Percentiles rank a stretch among this genome's conserved stretches.
These are phyloP conservation scores for Penicillium sp. DNA, from an alignment of 2,329 filamentous ascomycete species.

Conservation along the genomic window DNA sequence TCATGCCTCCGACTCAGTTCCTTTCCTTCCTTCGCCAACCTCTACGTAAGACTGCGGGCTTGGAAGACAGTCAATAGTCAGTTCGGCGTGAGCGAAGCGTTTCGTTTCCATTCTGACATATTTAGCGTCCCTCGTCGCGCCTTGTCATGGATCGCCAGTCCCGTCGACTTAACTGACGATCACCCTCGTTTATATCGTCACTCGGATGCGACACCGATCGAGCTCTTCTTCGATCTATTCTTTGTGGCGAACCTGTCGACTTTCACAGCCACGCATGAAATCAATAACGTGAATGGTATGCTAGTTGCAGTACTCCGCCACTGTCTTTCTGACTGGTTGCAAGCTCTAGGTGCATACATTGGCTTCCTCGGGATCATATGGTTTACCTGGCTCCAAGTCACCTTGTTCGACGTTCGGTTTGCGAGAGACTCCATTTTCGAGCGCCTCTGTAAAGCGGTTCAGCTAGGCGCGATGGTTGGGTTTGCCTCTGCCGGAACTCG, in stretches of 20 bases:
- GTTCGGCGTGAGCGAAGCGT: conserved; percentile 10
- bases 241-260: conserved; percentile 65
- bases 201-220: conserved; percentile 54
- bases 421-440: conserved; percentile 64
- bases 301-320: conserved; percentile 1
- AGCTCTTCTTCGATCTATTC: conserved; percentile 61
- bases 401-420: conserved; percentile 65
- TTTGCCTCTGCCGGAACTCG: conserved; percentile 59
- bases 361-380: conserved; percentile 60
- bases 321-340: conserved; percentile 12
- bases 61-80: conserved; percentile 19
- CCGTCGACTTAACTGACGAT: conserved; percentile 29
- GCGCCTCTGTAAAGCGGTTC: conserved; percentile 56
- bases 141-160: conserved; percentile 37
- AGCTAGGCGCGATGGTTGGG: conserved; percentile 63
- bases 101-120: not conserved
- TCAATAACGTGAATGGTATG: conserved; percentile 49
- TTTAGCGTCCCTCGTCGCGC: not conserved
- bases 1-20: conserved; percentile 31
- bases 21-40: conserved; percentile 32
- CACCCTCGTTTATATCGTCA: conserved; percentile 41
- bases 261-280: conserved; percentile 57
- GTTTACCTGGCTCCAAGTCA: conserved; percentile 66
- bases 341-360: conserved; percentile 48
- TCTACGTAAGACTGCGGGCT: conserved; percentile 16